These are phyloP conservation scores for Paramecium tetraurelia DNA, from an alignment of 73 alveolate species.

Conservation along the genomic window DNA sequence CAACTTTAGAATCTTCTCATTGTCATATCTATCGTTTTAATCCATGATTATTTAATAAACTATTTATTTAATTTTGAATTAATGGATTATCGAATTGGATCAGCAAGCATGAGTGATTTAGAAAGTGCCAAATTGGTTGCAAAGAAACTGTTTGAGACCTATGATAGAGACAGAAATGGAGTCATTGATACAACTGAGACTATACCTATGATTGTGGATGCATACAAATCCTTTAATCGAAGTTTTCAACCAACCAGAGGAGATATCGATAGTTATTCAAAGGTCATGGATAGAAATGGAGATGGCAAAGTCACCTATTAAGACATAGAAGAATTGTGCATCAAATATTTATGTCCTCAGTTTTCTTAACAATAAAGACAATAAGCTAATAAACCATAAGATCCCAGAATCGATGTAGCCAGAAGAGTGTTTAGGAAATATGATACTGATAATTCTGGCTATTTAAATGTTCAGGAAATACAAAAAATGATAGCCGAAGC, in stretches of 20 bases:
- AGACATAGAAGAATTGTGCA: slow-evolving; percentile 63
- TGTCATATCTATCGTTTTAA: not conserved
- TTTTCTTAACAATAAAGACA: not conserved
- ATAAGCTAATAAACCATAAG: not conserved
- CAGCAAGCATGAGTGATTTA: slow-evolving; percentile 24
- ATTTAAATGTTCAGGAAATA: slow-evolving; percentile 29
- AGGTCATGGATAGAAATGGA: slow-evolving; percentile 64
- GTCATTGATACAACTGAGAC: slow-evolving; percentile 53
- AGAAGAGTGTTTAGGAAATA: slow-evolving; percentile 57
- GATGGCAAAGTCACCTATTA: slow-evolving; percentile 62
- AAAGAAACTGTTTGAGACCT: slow-evolving; percentile 53
- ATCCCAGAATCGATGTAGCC: slow-evolving; percentile 24
- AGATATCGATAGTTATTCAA: slow-evolving; percentile 58
- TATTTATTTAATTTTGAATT: not conserved
- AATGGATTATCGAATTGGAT: slow-evolving; percentile 25
- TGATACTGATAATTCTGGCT: slow-evolving; percentile 54
- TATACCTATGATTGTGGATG: slow-evolving; percentile 63
- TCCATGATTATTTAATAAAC: not conserved
- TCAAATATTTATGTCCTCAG: slow-evolving; percentile 50
- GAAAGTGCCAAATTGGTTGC: slow-evolving; percentile 57
- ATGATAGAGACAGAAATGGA: slow-evolving; percentile 63
- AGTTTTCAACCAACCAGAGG: slow-evolving; percentile 55
- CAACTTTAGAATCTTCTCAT: not conserved
- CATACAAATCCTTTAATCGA: slow-evolving; percentile 61
- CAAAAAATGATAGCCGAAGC: slow-evolving; percentile 45